phyloP scores from a whole-genome alignment of 2,329 filamentous ascomycete species.

The Monilinia aucupariae region DNA sequence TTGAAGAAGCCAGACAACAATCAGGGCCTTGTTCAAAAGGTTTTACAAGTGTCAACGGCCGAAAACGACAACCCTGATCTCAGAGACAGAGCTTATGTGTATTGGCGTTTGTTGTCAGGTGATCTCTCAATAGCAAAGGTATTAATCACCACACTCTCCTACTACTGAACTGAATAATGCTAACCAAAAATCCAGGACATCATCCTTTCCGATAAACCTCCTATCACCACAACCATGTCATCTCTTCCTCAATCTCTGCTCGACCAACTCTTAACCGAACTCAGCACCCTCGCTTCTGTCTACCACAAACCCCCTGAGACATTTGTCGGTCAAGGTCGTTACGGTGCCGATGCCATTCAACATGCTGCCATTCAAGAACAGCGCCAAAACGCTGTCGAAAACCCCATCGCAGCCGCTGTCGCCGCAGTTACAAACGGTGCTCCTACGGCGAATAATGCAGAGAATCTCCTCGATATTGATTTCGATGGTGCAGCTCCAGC shows the following conservation, averaged over 20 bases:
- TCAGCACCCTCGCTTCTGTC: conserved; percentile 92
- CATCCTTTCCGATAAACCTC: conserved; percentile 87
- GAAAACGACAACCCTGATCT: conserved; percentile 98
- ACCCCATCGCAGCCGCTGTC: conserved; percentile 84
- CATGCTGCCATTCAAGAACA: conserved; percentile 95
- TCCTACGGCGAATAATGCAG: conserved; percentile 68
- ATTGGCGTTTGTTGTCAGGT: conserved; percentile 92
- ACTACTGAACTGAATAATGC: conserved; percentile 27
- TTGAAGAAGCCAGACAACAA: conserved; percentile 92
- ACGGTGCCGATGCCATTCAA: conserved; percentile 90
- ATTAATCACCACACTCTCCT: conserved; percentile 19
- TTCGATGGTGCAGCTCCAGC: conserved; percentile 91
- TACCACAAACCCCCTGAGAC: conserved; percentile 98
- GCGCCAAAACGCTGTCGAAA: conserved; percentile 83
- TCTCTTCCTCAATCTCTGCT: conserved; percentile 77
- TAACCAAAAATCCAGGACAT: conserved; percentile 53
- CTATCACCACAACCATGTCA: conserved; percentile 90
- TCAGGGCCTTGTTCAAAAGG: conserved; percentile 87
- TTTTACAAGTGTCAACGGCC: conserved; percentile 84
- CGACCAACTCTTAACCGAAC: conserved; percentile 82
- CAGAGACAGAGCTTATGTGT: conserved; percentile 92
- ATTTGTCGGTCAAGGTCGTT: conserved; percentile 94
- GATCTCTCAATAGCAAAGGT: conserved; percentile 87
- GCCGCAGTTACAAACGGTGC: conserved; percentile 56
- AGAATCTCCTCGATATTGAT: conserved; percentile 93